A percentile compares a stretch with the other conserved stretches of the same genome.
Conservation (phyloP, 2,329 filamentous ascomycete genomes). For the Ophiostoma montium region DNA sequence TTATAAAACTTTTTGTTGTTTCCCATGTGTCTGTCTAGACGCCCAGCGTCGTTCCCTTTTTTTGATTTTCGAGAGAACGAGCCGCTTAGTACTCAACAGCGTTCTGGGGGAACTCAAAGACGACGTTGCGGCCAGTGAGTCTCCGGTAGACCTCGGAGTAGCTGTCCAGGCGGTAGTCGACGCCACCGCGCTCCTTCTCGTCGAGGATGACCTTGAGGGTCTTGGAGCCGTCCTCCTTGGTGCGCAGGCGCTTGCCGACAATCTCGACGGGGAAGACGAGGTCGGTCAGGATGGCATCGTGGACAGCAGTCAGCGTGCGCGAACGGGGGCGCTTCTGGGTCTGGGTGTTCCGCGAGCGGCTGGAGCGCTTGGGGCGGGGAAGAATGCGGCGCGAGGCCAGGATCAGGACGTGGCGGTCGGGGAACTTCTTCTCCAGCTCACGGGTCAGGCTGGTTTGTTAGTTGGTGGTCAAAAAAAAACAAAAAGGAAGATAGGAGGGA, state of each 20-base stretch:
- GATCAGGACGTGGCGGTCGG: constrained; percentile 98
- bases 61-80: constrained; percentile 2
- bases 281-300: constrained; percentile 95
- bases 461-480: no score
- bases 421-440: constrained; percentile 99
- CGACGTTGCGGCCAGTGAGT: constrained; percentile 88
- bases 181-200: constrained; percentile 99
- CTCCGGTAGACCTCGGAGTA: constrained; percentile 99
- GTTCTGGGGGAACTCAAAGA: constrained; percentile 96
- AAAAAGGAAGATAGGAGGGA: neutral
- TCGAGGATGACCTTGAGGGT: constrained; percentile 97
- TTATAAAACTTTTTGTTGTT: neutral
- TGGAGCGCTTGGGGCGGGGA: constrained; percentile 95
- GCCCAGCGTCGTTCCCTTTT: neutral
- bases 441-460: constrained; percentile 64
- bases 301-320: constrained; percentile 94
- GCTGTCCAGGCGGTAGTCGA: constrained; percentile 98
- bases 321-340: constrained; percentile 98
- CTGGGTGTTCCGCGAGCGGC: constrained; percentile 88
- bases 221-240: constrained; percentile 98
- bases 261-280: constrained; percentile 99
- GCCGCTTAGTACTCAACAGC: constrained; percentile 62
- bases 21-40: constrained; percentile 1
- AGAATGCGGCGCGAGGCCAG: constrained; percentile 97
- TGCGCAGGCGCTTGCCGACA: constrained; percentile 95